phyloP scores from a whole-genome alignment of 2,329 filamentous ascomycete genomes.

The Chaetomium strumarium region DNA sequence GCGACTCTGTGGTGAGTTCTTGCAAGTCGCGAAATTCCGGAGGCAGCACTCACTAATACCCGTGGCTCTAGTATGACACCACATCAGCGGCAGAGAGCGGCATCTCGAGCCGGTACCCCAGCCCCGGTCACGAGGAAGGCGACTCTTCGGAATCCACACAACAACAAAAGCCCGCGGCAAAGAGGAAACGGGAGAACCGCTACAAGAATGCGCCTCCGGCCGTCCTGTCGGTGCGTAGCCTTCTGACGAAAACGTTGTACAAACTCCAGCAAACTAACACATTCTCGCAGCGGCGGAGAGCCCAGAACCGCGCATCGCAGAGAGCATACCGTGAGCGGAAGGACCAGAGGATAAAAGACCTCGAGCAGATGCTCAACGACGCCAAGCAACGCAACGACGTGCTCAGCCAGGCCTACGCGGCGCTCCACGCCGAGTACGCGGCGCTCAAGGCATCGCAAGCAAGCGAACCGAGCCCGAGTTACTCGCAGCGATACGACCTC shows the following conservation, averaged over 20 bases:
- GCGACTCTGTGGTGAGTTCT: slow-evolving; percentile 32
- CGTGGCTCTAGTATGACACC: slow-evolving; percentile 30
- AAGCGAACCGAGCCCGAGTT: slow-evolving; percentile 18
- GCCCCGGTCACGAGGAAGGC: slow-evolving; percentile 28
- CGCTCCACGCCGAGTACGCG: slow-evolving; percentile 42
- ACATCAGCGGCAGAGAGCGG: slow-evolving; percentile 26
- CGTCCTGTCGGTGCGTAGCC: slow-evolving; percentile 40
- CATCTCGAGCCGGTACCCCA: slow-evolving; percentile 30
- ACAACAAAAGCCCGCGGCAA: slow-evolving; percentile 34
- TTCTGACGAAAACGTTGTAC: not conserved
- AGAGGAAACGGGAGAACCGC: slow-evolving; percentile 46
- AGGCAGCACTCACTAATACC: not conserved
- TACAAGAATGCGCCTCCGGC: slow-evolving; percentile 48
- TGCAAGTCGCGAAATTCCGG: not conserved
- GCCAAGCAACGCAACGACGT: slow-evolving; percentile 50
- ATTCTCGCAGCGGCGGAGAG: slow-evolving; percentile 45
- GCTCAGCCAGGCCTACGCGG: slow-evolving; percentile 48
- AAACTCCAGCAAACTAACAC: not conserved
- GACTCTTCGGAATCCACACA: slow-evolving; percentile 23
- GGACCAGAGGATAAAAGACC: slow-evolving; percentile 59
- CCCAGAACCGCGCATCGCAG: slow-evolving; percentile 56
- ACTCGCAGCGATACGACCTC: slow-evolving; percentile 9
- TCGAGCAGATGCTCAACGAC: slow-evolving; percentile 51
- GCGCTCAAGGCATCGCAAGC: slow-evolving; percentile 34
- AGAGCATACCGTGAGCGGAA: slow-evolving; percentile 57